A percentile compares a stretch with the other conserved stretches of the same genome.
These are phyloP conservation scores for Daldinia decipiens DNA, from an alignment of 495 filamentous ascomycete genomes.

Conservation along the genomic window DNA sequence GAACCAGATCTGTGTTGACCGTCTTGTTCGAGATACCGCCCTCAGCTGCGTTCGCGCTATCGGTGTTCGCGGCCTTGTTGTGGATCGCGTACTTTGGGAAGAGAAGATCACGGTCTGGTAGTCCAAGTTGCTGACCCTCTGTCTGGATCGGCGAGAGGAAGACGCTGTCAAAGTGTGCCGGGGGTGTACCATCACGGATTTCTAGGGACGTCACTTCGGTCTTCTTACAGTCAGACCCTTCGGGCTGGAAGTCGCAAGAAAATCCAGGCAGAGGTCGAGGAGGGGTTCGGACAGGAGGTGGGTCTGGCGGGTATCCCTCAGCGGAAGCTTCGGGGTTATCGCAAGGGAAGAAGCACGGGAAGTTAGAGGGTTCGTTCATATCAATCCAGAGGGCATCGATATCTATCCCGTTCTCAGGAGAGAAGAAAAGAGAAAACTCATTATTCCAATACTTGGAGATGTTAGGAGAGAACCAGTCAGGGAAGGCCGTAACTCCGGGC, in stretches of 20 bases:
- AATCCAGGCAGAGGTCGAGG: conserved; percentile 76
- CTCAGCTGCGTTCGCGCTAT: conserved; percentile 59
- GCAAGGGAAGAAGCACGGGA: conserved; percentile 81
- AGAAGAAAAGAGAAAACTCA: conserved; percentile 78
- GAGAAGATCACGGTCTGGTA: conserved; percentile 72
- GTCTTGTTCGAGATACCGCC: conserved; percentile 78
- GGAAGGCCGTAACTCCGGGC: conserved; percentile 83
- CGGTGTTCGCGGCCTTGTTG: conserved; percentile 66
- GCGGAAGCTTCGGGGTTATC: conserved; percentile 62
- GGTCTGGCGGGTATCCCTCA: conserved; percentile 70
- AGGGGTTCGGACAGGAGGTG: conserved; percentile 69
- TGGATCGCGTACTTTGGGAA: conserved; percentile 79
- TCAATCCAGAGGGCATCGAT: conserved; percentile 92
- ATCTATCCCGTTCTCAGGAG: conserved; percentile 70
- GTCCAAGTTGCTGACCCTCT: conserved; percentile 60
- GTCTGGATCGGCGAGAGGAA: conserved; percentile 30
- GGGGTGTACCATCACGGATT: conserved; percentile 36
- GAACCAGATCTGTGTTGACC: conserved; percentile 76
- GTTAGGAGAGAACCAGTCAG: conserved; percentile 83
- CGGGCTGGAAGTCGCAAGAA: conserved; percentile 75
- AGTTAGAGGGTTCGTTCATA: conserved; percentile 76
- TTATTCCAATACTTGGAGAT: conserved; percentile 77
- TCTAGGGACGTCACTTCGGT: conserved; percentile 33
- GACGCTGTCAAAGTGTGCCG: conserved; percentile 37
- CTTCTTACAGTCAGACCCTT: conserved; percentile 48